A percentile compares a stretch with the other conserved stretches of the same genome.
Evolutionary conservation across 768 basidiomycete genomes (phyloP).

Genomic region (Tylopilus felleus): DNA sequence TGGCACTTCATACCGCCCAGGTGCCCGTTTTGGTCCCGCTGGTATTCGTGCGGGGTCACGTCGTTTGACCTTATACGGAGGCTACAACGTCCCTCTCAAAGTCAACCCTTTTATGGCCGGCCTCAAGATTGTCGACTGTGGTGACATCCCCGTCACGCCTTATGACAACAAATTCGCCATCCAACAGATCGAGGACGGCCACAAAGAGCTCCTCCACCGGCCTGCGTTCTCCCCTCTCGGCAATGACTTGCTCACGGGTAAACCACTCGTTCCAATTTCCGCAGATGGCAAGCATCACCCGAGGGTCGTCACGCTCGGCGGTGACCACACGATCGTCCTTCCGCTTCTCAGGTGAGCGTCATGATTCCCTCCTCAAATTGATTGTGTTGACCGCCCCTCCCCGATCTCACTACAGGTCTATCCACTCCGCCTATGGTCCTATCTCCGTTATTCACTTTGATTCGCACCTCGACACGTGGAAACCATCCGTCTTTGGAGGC

Average conservation of each 20-base stretch:
- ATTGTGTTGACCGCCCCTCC: neutral
- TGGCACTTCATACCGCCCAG: constrained; percentile 74
- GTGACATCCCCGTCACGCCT: constrained; percentile 74
- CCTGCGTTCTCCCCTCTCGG: constrained; percentile 58
- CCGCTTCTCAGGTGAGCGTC: constrained; percentile 41
- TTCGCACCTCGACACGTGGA: constrained; percentile 81
- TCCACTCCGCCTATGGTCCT: constrained; percentile 73
- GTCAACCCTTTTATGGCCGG: constrained; percentile 71
- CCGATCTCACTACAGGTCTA: constrained; percentile 45
- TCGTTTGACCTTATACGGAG: constrained; percentile 69
- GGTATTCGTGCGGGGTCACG: constrained; percentile 80
- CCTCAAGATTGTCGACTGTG: constrained; percentile 70
- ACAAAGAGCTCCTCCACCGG: constrained; percentile 66
- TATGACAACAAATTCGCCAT: constrained; percentile 76
- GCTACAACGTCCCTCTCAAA: constrained; percentile 72
- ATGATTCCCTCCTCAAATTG: neutral
- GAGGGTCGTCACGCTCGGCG: constrained; percentile 77
- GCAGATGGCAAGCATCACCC: constrained; percentile 75
- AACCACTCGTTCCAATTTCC: constrained; percentile 55
- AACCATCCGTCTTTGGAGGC: constrained; percentile 70
- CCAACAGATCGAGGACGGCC: constrained; percentile 69
- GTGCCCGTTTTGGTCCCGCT: constrained; percentile 82
- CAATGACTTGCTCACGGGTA: constrained; percentile 58
- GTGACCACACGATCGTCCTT: constrained; percentile 82
- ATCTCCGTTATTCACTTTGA: constrained; percentile 87